Percentiles rank a stretch among this genome's conserved stretches.
Conservation (phyloP, 202 grass and related monocot species). For the Setaria italica region DNA sequence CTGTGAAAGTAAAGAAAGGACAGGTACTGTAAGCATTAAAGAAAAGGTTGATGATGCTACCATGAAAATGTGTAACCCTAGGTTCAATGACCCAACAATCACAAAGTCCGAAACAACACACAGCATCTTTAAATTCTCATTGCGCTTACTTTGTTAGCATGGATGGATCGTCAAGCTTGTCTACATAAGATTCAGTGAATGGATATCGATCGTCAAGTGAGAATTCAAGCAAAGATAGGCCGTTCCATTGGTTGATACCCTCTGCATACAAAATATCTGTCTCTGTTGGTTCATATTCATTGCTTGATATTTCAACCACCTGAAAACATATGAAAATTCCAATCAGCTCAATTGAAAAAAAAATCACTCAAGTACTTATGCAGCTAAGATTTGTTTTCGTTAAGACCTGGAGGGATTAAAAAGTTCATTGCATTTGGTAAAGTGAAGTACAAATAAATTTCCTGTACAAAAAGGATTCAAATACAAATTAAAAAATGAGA, state of each 20-base stretch:
- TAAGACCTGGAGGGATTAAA: not conserved
- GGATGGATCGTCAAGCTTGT: not conserved
- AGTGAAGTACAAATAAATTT: not conserved
- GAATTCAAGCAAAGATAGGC: constrained; percentile 59
- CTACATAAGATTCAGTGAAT: constrained; percentile 9
- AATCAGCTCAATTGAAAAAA: not conserved
- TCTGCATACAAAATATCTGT: constrained; percentile 65
- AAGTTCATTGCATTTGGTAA: not conserved
- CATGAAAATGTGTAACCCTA: not conserved
- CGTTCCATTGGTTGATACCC: constrained; percentile 61
- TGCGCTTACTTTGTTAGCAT: constrained; percentile 25
- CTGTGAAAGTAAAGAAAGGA: constrained; percentile 22
- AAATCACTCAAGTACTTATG: not conserved
- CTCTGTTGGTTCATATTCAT: constrained; percentile 68
- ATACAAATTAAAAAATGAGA: not conserved
- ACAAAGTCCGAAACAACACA: not conserved
- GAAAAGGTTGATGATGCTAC: not conserved
- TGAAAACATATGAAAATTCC: constrained; percentile 31
- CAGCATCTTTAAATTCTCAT: not conserved
- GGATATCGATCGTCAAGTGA: constrained; percentile 34
- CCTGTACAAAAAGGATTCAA: not conserved
- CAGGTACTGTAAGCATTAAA: not conserved
- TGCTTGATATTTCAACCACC: constrained; percentile 74
- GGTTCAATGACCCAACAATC: not conserved
- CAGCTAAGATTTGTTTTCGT: not conserved